Evolutionary conservation across 768 basidiomycete genomes (phyloP).

Genomic region (Pleurotus ostreatus): DNA sequence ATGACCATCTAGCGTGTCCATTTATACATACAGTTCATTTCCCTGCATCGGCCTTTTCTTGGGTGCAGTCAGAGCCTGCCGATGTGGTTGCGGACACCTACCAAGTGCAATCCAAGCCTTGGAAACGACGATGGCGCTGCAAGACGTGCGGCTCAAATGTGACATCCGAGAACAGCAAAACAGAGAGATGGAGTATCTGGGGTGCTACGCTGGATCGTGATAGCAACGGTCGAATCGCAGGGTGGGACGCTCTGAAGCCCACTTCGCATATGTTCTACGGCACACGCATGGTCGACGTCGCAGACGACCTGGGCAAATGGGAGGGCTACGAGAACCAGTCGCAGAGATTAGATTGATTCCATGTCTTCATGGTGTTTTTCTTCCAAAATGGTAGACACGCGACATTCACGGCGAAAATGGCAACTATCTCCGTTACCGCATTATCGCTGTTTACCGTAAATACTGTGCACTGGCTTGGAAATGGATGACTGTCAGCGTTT

Average conservation of each 20-base stretch:
- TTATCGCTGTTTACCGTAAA: neutral
- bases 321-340: constrained; percentile 57
- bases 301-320: constrained; percentile 60
- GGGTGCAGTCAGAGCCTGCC: constrained; percentile 42
- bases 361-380: neutral
- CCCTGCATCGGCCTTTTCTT: constrained; percentile 42
- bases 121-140: constrained; percentile 63
- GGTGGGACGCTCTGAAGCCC: constrained; percentile 55
- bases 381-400: neutral
- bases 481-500: neutral
- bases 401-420: neutral
- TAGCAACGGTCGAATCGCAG: constrained; percentile 41
- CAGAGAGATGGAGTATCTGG: constrained; percentile 52
- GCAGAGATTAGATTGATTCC: constrained; percentile 20
- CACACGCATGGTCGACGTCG: constrained; percentile 53
- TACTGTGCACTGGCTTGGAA: neutral
- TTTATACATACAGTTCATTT: constrained; percentile 64
- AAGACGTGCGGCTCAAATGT: constrained; percentile 54
- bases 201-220: constrained; percentile 54
- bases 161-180: constrained; percentile 47
- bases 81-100: constrained; percentile 39
- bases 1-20: constrained; percentile 39
- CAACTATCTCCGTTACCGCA: constrained; percentile 6
- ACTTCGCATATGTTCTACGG: constrained; percentile 66
- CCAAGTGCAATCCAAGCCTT: constrained; percentile 42